These are phyloP conservation scores for Westerdykella aurantiaca DNA, from an alignment of 2,329 filamentous ascomycete genomes.

Conservation along the genomic window DNA sequence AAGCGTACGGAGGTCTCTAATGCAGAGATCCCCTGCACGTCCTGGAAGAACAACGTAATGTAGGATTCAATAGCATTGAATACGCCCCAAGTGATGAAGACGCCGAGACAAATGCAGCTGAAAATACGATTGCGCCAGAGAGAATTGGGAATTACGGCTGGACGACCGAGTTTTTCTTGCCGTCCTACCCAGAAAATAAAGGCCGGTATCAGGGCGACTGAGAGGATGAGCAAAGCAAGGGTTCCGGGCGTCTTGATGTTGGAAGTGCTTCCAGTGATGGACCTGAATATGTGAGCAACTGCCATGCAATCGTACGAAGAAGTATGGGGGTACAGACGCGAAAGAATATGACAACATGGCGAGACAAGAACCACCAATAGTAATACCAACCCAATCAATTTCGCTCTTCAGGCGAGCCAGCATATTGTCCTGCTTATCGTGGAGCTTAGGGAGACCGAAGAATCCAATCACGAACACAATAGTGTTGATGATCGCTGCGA, in stretches of 20 bases:
- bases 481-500: constrained; percentile 42
- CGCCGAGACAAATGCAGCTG: constrained; percentile 48
- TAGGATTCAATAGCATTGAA: constrained; percentile 36
- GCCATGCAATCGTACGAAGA: neutral
- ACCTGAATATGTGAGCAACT: constrained; percentile 6
- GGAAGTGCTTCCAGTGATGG: constrained; percentile 37
- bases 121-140: constrained; percentile 57
- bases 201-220: constrained; percentile 39
- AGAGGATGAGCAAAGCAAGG: constrained; percentile 44
- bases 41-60: constrained; percentile 43
- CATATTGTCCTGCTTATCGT: constrained; percentile 18
- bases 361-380: constrained; percentile 43
- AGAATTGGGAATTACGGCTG: constrained; percentile 57
- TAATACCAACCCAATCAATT: constrained; percentile 51
- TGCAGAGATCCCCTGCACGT: constrained; percentile 33
- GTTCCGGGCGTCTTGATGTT: constrained; percentile 42
- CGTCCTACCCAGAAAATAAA: constrained; percentile 53
- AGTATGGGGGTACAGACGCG: constrained; percentile 32
- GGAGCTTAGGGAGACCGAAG: constrained; percentile 35
- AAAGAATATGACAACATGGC: constrained; percentile 51
- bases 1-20: constrained; percentile 40
- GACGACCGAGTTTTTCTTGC: constrained; percentile 42
- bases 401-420: constrained; percentile 35
- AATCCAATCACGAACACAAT: constrained; percentile 37
- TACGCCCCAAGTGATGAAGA: constrained; percentile 36